Conservation (phyloP, 192 early-diverging fungal genomes). For the Rhizophagus sp. region DNA sequence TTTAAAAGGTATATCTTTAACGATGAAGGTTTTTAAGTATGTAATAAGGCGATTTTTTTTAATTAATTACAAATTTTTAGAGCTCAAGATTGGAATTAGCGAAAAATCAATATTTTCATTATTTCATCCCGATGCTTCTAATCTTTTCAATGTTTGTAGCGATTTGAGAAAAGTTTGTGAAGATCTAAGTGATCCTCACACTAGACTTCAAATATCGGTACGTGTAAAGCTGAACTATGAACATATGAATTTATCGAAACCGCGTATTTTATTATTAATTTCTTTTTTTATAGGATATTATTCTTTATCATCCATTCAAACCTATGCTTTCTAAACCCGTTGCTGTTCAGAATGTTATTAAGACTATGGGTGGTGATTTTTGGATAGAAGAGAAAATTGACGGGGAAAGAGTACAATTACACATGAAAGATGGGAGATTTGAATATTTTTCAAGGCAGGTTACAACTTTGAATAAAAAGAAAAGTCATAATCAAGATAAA, state of each 20-base stretch:
- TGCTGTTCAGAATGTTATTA: constrained; percentile 46
- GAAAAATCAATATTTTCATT: constrained; percentile 66
- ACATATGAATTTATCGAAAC: background rate
- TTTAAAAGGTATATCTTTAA: constrained; percentile 57
- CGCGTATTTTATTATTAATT: constrained; percentile 7
- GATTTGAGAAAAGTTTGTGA: constrained; percentile 59
- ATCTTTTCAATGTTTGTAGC: constrained; percentile 66
- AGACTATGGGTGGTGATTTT: constrained; percentile 55
- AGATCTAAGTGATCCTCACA: constrained; percentile 53
- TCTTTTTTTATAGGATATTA: constrained; percentile 45
- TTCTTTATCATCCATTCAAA: constrained; percentile 62
- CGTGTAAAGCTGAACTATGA: background rate
- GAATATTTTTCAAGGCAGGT: constrained; percentile 60
- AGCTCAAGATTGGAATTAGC: constrained; percentile 72
- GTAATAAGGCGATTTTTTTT: background rate
- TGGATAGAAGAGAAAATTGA: constrained; percentile 86
- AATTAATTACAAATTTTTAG: constrained; percentile 32
- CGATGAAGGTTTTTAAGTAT: background rate
- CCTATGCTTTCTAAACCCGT: constrained; percentile 68
- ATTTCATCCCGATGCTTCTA: constrained; percentile 71
- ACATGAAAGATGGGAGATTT: constrained; percentile 54
- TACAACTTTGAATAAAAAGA: background rate
- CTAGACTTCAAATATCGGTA: constrained; percentile 14
- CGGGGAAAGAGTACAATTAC: constrained; percentile 76
- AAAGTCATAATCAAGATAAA: background rate